Conservation (phyloP, 129 eudicot genomes). For the Helichrysum umbraculigerum region DNA sequence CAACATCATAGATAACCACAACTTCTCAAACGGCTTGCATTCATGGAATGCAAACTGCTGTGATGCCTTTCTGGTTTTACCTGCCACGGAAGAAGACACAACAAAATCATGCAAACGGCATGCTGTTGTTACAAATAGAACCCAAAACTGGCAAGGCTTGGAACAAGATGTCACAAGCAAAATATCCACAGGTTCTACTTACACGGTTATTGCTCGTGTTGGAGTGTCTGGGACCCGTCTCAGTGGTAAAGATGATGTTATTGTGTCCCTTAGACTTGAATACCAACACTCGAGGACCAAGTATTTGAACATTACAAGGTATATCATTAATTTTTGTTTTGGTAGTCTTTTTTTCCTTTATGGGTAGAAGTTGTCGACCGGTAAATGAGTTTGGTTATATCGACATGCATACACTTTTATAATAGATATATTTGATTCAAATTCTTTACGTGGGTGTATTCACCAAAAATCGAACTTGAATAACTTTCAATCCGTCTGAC, state of each 20-base stretch:
- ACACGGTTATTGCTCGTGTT: slow-evolving; percentile 65
- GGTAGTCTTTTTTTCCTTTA: background rate
- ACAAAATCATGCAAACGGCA: slow-evolving; percentile 34
- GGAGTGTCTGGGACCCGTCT: slow-evolving; percentile 54
- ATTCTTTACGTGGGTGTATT: background rate
- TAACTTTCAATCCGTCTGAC: background rate
- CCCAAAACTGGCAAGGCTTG: slow-evolving; percentile 84
- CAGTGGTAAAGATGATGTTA: slow-evolving; percentile 43
- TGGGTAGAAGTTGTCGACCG: background rate
- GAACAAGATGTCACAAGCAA: slow-evolving; percentile 81
- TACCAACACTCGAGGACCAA: slow-evolving; percentile 41
- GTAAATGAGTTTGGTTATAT: background rate
- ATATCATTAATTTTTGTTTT: background rate
- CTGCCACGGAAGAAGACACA: slow-evolving; percentile 31
- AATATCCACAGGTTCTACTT: slow-evolving; percentile 52
- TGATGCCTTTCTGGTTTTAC: slow-evolving; percentile 52
- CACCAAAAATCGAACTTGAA: too few species aligned
- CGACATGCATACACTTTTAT: too few species aligned
- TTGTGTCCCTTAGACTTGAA: slow-evolving; percentile 66
- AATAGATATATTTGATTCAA: too few species aligned
- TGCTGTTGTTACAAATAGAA: slow-evolving; percentile 71
- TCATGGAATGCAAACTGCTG: slow-evolving; percentile 77
- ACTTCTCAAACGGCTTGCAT: slow-evolving; percentile 64
- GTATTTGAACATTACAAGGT: slow-evolving; percentile 67
- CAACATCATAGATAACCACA: slow-evolving; percentile 72